Evolutionary conservation across 768 basidiomycete species (phyloP), one percentile per base, ranked within the genome.

Genomic region (Fomitopsis serialis): DNA sequence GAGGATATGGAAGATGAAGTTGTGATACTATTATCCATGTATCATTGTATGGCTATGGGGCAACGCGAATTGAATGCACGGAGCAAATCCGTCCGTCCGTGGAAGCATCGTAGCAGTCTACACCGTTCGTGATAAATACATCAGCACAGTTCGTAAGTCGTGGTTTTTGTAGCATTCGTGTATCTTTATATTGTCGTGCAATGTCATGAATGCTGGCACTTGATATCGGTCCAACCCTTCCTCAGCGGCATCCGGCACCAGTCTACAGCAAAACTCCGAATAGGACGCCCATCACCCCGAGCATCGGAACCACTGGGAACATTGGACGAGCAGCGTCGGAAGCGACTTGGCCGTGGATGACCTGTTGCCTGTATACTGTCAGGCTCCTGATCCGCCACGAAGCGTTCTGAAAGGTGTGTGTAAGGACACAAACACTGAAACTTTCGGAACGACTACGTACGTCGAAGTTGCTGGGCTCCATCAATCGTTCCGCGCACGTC

Each of bases 361-460:
- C 64, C 61, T 80, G 78, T 62, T 83, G 81, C 54, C 74, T 74
- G 68, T 88, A 92, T 21, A 91, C 85, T 63, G 88, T 87, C 42
- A 92, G 72, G 4, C 74, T 81, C 63, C 90, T 91, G 61, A 92
- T 90, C 56, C 76, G 81, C 88, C 89, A 91, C 0, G 84, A 78
- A 0, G 89, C 87, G 65, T 89, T 89, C 88, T 90, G 2, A 55
- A 48, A 23, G 25, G 22, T 37, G 5, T 34, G 29, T 17, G 48
- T 36, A 42, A 49, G 24, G 27, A 36, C 34, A n/a, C n/a, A n/a
- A n/a, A n/a, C n/a, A n/a, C n/a, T n/a, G n/a, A n/a, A n/a, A n/a
- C n/a, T n/a, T n/a, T n/a, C n/a, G n/a, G n/a, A n/a, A n/a, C n/a
- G n/a, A n/a, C n/a, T n/a, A 68, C 83, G 48, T 69, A 84, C 89